Conservation (phyloP, 2,329 filamentous ascomycete genomes). For the Ascosphaera pollenicola region DNA sequence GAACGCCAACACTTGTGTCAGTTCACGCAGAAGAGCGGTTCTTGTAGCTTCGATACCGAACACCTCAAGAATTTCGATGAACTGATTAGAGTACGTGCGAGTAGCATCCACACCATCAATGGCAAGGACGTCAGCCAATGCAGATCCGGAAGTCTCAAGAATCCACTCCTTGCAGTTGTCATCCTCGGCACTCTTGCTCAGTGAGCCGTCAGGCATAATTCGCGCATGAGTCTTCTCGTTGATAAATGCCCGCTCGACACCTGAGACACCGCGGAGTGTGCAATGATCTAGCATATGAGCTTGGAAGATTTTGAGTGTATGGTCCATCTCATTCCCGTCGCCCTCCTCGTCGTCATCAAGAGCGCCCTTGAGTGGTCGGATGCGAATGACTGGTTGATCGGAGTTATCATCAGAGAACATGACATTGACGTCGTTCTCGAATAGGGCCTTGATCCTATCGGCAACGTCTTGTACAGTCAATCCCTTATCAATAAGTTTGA, state of each 20-base stretch:
- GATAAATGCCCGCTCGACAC: constrained; percentile 81
- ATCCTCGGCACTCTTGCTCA: constrained; percentile 53
- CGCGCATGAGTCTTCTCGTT: constrained; percentile 54
- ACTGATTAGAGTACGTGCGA: constrained; percentile 83
- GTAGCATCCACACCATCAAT: constrained; percentile 73
- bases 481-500: constrained; percentile 79
- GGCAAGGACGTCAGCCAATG: constrained; percentile 61
- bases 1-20: constrained; percentile 86
- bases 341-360: constrained; percentile 46
- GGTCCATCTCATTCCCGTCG: constrained; percentile 59
- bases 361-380: constrained; percentile 50
- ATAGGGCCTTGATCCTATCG: constrained; percentile 69
- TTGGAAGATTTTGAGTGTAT: constrained; percentile 79
- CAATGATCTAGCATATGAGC: constrained; percentile 78
- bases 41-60: constrained; percentile 94
- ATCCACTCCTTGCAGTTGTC: constrained; percentile 76
- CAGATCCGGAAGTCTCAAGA: constrained; percentile 80
- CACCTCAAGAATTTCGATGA: constrained; percentile 83
- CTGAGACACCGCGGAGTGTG: constrained; percentile 72
- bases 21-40: constrained; percentile 62
- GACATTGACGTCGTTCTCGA: constrained; percentile 63
- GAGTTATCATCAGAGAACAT: constrained; percentile 98
- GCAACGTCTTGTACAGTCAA: constrained; percentile 84
- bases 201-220: constrained; percentile 44
- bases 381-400: constrained; percentile 81